Conservation (phyloP, 805 yeast genomes). For the Yarrowia phangngaensis region DNA sequence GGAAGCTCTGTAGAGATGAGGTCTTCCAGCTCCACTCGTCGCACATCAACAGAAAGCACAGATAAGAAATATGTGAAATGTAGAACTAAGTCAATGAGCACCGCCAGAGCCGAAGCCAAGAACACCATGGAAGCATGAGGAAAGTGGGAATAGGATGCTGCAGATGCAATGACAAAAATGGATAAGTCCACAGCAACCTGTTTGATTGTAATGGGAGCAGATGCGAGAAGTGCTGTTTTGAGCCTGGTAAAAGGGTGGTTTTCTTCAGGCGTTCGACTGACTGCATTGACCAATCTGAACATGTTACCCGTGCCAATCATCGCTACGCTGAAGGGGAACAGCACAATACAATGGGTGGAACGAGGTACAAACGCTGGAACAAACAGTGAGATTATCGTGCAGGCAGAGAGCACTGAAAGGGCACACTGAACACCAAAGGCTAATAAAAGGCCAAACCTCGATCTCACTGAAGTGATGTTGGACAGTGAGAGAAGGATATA, state of each 20-base stretch:
- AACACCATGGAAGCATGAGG: slow-evolving; percentile 44
- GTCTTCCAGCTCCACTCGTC: slow-evolving; percentile 59
- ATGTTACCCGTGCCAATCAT: slow-evolving; percentile 49
- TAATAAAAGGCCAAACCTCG: slow-evolving; percentile 46
- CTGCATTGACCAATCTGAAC: slow-evolving; percentile 45
- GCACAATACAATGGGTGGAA: slow-evolving; percentile 40
- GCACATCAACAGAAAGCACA: slow-evolving; percentile 62
- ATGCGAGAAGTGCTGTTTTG: slow-evolving; percentile 40
- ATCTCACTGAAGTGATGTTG: slow-evolving; percentile 45
- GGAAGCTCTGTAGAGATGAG: slow-evolving; percentile 33
- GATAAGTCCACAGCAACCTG: slow-evolving; percentile 38
- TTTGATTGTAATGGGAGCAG: slow-evolving; percentile 43
- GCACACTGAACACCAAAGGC: slow-evolving; percentile 45
- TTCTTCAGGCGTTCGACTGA: slow-evolving; percentile 45
- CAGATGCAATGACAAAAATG: slow-evolving; percentile 22
- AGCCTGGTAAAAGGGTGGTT: slow-evolving; percentile 43
- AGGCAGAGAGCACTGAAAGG: slow-evolving; percentile 39
- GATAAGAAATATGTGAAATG: slow-evolving; percentile 64
- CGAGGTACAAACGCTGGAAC: slow-evolving; percentile 38
- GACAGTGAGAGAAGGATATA: slow-evolving; percentile 43
- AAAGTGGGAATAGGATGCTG: slow-evolving; percentile 15
- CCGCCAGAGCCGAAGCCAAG: slow-evolving; percentile 46
- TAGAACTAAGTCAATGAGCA: slow-evolving; percentile 57
- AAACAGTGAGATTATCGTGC: slow-evolving; percentile 44
- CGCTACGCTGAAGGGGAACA: slow-evolving; percentile 44